Conservation (phyloP, 768 basidiomycete species). For the Pleurotus ostreatus region DNA sequence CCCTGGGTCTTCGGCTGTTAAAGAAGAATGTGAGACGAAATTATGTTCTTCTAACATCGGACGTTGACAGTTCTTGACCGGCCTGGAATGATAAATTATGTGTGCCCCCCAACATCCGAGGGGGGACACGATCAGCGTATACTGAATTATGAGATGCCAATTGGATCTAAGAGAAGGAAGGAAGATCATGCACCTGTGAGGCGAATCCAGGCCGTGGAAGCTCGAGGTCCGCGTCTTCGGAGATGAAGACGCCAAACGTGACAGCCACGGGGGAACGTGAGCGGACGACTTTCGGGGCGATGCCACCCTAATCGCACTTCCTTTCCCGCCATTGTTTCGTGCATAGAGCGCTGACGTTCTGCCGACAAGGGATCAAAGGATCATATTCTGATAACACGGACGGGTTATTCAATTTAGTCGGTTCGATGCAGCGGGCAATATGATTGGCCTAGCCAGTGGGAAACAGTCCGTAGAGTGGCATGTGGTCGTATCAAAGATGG, state of each 20-base stretch:
- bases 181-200: not conserved
- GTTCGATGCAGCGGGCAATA: not conserved
- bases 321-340: not conserved
- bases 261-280: not conserved
- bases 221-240: not conserved
- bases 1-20: slow-evolving; percentile 1
- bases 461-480: not conserved
- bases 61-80: slow-evolving; percentile 4
- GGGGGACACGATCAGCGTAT: not conserved
- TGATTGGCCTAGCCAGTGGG: slow-evolving; percentile 1
- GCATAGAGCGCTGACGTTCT: too few species aligned
- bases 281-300: not conserved
- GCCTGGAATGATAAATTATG: slow-evolving; percentile 1
- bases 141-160: too few species aligned
- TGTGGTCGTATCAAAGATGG: slow-evolving; percentile 1
- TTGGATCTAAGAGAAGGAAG: not conserved
- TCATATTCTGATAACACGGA: not conserved
- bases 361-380: not conserved
- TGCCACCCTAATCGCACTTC: not conserved
- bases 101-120: too few species aligned
- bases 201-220: slow-evolving; percentile 4
- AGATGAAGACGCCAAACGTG: not conserved
- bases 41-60: not conserved
- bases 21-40: not conserved
- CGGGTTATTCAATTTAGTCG: not conserved